Percentiles rank a stretch among this genome's conserved stretches.
These are phyloP conservation scores for Trichoderma asperellum DNA, from an alignment of 2,329 filamentous ascomycete genomes.

Conservation along the genomic window DNA sequence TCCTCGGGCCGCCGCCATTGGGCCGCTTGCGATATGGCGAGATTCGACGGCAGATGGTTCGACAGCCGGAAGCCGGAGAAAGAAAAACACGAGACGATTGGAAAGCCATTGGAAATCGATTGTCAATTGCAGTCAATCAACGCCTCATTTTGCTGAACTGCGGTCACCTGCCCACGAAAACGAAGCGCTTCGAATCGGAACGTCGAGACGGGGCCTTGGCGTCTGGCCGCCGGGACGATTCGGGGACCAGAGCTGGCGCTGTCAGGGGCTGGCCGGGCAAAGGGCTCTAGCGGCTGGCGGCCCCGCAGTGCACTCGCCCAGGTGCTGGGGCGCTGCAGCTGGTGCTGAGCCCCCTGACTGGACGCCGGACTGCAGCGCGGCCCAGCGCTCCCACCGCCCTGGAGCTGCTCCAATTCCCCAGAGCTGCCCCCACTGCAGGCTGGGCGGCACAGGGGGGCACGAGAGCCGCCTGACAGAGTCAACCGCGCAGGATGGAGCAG, in stretches of 20 bases:
- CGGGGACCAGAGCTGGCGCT: conserved; percentile 14
- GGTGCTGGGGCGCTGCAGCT: background rate
- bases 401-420: conserved; percentile 18
- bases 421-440: conserved; percentile 13
- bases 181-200: conserved; percentile 28
- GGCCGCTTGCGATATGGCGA: conserved; percentile 10
- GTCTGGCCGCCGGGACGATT: conserved; percentile 27
- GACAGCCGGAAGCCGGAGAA: background rate
- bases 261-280: conserved; percentile 17
- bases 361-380: background rate
- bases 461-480: conserved; percentile 6
- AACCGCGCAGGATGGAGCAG: conserved; percentile 11
- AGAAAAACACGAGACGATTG: background rate
- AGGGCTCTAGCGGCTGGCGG: conserved; percentile 8
- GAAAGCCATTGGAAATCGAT: background rate
- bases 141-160: conserved; percentile 5
- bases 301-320: conserved; percentile 9
- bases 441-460: conserved; percentile 4
- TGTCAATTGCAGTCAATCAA: background rate
- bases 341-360: conserved; percentile 2
- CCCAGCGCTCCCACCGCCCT: conserved; percentile 7
- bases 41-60: conserved; percentile 5
- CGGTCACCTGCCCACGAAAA: conserved; percentile 28
- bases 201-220: conserved; percentile 17
- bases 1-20: background rate